phyloP scores from a whole-genome alignment of 164 flowering plant genomes.

The Chimonanthus praecox region DNA sequence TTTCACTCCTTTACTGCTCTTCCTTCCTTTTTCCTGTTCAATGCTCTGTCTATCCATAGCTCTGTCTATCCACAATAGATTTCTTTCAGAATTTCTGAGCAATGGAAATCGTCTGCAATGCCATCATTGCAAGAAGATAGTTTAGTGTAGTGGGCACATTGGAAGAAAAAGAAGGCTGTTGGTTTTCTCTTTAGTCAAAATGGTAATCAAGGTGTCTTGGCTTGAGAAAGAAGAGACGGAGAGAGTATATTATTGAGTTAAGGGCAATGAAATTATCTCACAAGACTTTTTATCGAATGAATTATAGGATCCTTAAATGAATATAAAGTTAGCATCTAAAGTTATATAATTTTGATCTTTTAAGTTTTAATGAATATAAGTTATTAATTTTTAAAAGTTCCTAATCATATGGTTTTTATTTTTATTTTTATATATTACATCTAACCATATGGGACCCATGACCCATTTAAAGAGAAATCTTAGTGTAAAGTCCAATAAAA shows the following conservation, averaged over 20 bases:
- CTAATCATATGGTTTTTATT: no score
- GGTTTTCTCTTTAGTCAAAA: conserved; percentile 1
- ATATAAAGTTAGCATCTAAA: no score
- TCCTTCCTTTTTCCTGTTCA: background rate
- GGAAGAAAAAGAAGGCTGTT: background rate
- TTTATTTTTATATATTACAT: no score
- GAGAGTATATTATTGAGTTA: background rate
- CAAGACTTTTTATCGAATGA: no score
- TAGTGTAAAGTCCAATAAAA: no score
- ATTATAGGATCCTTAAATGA: no score
- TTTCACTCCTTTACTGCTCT: no score
- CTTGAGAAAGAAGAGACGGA: background rate
- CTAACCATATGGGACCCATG: no score
- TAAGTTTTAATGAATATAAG: no score
- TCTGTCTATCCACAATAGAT: background rate
- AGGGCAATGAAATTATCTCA: background rate
- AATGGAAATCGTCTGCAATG: background rate
- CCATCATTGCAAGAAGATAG: conserved; percentile 1
- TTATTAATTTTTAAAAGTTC: no score
- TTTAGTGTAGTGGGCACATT: background rate
- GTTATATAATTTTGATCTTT: no score
- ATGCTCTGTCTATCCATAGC: background rate
- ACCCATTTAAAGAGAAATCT: no score
- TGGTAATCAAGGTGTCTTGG: background rate
- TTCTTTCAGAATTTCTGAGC: background rate